Conservation (phyloP, 768 basidiomycete species). For the Albatrellus ellisii region DNA sequence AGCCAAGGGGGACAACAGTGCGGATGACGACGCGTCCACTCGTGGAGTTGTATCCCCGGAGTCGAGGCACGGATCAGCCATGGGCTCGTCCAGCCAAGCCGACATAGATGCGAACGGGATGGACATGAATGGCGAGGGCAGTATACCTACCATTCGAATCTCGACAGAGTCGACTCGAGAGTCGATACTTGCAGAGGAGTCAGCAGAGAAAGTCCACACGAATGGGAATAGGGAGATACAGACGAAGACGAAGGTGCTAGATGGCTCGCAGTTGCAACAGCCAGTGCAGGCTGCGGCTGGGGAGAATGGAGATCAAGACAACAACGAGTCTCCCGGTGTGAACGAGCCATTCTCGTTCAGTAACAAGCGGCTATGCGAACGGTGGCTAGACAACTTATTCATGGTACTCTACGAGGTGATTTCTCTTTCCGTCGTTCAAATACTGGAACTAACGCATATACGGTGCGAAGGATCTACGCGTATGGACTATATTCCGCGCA, state of each 20-base stretch:
- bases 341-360: constrained; percentile 80
- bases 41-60: constrained; percentile 38
- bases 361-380: constrained; percentile 92
- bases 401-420: constrained; percentile 95
- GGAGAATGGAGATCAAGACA: constrained; percentile 16
- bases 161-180: constrained; percentile 39
- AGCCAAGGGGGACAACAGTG: too few species aligned
- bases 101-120: constrained; percentile 13
- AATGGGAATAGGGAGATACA: constrained; percentile 29
- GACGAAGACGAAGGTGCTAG: constrained; percentile 18
- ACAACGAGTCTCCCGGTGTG: constrained; percentile 15
- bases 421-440: constrained; percentile 1
- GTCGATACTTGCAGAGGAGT: constrained; percentile 35
- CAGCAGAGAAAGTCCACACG: constrained; percentile 22
- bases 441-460: not conserved
- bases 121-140: constrained; percentile 17
- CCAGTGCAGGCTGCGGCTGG: constrained; percentile 30
- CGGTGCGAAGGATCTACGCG: constrained; percentile 68
- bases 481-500: constrained; percentile 98
- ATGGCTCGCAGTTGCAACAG: constrained; percentile 23
- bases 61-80: constrained; percentile 14
- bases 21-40: constrained; percentile 66
- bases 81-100: constrained; percentile 11
- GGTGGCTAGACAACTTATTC: constrained; percentile 96
- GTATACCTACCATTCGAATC: constrained; percentile 45